Percentiles rank a stretch among this genome's conserved stretches.
These are phyloP conservation scores for Eutrema heterophyllum DNA, from an alignment of 345 rosid genomes.

Conservation along the genomic window DNA sequence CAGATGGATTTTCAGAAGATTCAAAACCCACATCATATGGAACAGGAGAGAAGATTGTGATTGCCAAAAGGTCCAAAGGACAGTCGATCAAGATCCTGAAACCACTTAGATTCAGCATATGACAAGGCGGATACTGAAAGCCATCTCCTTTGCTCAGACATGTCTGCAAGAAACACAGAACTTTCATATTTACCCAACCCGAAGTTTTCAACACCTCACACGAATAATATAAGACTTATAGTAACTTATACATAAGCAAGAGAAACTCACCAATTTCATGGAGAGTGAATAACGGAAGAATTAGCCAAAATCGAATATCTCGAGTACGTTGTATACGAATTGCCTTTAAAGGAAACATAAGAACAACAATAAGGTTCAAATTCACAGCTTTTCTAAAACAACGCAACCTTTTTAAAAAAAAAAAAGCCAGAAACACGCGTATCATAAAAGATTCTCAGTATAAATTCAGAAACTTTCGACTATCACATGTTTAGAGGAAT, in stretches of 20 bases:
- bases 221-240: neutral
- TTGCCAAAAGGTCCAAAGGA: constrained; percentile 72
- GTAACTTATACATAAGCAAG: neutral
- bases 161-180: constrained; percentile 46
- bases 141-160: constrained; percentile 76
- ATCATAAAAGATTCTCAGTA: too few relatives aligned
- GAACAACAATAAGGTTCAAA: neutral
- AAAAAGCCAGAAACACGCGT: too few relatives aligned
- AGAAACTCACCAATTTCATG: constrained; percentile 62
- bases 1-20: constrained; percentile 12
- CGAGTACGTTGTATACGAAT: neutral
- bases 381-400: neutral
- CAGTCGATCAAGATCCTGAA: constrained; percentile 73
- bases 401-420: neutral
- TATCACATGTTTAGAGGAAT: neutral
- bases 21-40: constrained; percentile 29
- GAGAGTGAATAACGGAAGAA: neutral
- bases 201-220: neutral
- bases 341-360: neutral
- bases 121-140: constrained; percentile 63
- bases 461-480: neutral
- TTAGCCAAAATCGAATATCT: neutral
- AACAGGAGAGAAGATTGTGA: constrained; percentile 60
- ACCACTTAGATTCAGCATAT: constrained; percentile 54
- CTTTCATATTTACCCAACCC: neutral